These are phyloP conservation scores for Collybia mongolica DNA, from an alignment of 768 basidiomycete genomes.

Conservation along the genomic window DNA sequence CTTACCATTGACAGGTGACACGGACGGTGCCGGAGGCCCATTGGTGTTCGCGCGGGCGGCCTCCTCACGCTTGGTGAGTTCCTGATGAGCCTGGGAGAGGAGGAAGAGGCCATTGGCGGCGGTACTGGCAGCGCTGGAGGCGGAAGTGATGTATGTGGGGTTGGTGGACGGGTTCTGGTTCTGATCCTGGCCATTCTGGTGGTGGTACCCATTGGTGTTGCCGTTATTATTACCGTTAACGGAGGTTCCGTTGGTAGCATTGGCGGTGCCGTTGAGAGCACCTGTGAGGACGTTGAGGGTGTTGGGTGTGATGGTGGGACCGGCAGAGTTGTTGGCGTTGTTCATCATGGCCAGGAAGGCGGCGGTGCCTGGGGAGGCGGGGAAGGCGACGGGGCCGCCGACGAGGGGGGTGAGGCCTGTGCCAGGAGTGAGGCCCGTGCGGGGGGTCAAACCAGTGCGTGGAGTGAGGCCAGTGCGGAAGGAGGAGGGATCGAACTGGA, in stretches of 20 bases:
- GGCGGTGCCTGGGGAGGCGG: slow-evolving; percentile 85
- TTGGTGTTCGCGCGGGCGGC: slow-evolving; percentile 55
- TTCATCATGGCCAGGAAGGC: slow-evolving; percentile 93
- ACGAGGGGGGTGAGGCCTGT: slow-evolving; percentile 82
- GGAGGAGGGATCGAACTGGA: slow-evolving; percentile 66
- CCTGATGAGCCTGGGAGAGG: slow-evolving; percentile 93
- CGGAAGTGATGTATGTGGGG: slow-evolving; percentile 33
- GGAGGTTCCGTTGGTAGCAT: background rate
- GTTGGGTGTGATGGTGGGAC: slow-evolving; percentile 66
- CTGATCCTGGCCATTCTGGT: slow-evolving; percentile 23
- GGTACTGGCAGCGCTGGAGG: slow-evolving; percentile 59
- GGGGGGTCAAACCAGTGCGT: slow-evolving; percentile 80
- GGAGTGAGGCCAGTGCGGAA: slow-evolving; percentile 89
- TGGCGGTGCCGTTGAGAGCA: slow-evolving; percentile 46
- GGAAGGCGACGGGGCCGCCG: slow-evolving; percentile 72
- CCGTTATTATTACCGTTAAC: slow-evolving; percentile 31
- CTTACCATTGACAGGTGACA: slow-evolving; percentile 35
- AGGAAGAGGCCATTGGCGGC: slow-evolving; percentile 94
- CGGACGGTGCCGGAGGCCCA: slow-evolving; percentile 18
- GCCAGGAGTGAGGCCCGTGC: slow-evolving; percentile 76
- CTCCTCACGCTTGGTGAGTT: slow-evolving; percentile 93
- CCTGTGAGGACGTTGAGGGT: slow-evolving; percentile 81
- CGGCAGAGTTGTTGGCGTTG: slow-evolving; percentile 38
- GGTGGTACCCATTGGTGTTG: slow-evolving; percentile 41
- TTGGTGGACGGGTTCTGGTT: slow-evolving; percentile 6